Percentiles rank a stretch among this genome's conserved stretches.
These are phyloP conservation scores for Lizonia empirigonia DNA, from an alignment of 2,329 filamentous ascomycete species.

Conservation along the genomic window DNA sequence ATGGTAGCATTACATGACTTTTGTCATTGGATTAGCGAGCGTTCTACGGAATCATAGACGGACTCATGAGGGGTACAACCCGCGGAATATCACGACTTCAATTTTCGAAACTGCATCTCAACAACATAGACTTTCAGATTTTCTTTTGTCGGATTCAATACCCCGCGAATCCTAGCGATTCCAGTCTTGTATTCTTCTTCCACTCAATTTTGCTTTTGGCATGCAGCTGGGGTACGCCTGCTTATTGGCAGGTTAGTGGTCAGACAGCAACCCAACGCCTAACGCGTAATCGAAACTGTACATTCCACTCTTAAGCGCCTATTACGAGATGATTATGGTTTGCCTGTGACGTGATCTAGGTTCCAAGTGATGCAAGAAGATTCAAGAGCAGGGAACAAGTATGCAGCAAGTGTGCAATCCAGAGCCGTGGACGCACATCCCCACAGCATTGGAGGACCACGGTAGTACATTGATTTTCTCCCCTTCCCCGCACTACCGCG, in stretches of 20 bases:
- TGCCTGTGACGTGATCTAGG: conserved; percentile 43
- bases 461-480: conserved; percentile 4
- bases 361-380: conserved; percentile 38
- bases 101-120: conserved; percentile 22
- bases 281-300: conserved; percentile 42
- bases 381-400: conserved; percentile 25
- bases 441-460: not conserved
- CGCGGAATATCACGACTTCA: conserved; percentile 39
- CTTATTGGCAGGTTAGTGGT: conserved; percentile 36
- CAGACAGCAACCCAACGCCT: conserved; percentile 41
- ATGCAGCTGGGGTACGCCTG: conserved; percentile 28
- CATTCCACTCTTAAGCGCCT: conserved; percentile 23
- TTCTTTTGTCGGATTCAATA: conserved; percentile 43
- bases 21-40: conserved; percentile 40
- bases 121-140: conserved; percentile 35
- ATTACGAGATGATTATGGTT: conserved; percentile 42
- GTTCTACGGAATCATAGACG: conserved; percentile 41
- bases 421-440: conserved; percentile 17
- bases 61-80: conserved; percentile 32
- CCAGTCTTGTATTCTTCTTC: conserved; percentile 43
- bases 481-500: conserved; percentile 27
- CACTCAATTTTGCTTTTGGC: conserved; percentile 35
- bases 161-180: conserved; percentile 41
- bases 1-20: conserved; percentile 37
- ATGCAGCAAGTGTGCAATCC: conserved; percentile 20